phyloP scores from a whole-genome alignment of 805 yeast species.

The Zygosaccharomyces gambellarensis region DNA sequence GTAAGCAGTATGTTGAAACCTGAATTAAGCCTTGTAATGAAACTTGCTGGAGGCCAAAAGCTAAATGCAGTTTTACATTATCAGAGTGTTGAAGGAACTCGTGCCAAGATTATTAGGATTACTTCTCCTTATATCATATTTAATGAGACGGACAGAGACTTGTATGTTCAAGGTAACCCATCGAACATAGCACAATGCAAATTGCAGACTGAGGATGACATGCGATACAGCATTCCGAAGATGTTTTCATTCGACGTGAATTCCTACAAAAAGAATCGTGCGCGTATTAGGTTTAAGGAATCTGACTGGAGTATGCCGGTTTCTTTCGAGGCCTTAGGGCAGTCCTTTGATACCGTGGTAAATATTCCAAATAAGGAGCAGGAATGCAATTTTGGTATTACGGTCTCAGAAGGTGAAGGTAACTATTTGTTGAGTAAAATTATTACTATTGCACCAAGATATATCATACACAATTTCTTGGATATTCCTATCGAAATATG shows the following conservation, averaged over 20 bases:
- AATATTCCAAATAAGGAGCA: slow-evolving; percentile 45
- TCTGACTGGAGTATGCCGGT: slow-evolving; percentile 68
- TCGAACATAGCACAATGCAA: slow-evolving; percentile 48
- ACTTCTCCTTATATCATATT: slow-evolving; percentile 80
- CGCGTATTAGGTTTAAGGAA: slow-evolving; percentile 58
- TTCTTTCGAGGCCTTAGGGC: slow-evolving; percentile 89
- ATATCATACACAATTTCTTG: slow-evolving; percentile 61
- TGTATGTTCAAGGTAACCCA: slow-evolving; percentile 54
- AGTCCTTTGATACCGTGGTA: slow-evolving; percentile 53
- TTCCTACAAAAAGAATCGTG: slow-evolving; percentile 58
- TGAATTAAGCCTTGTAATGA: slow-evolving; percentile 50
- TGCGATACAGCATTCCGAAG: slow-evolving; percentile 47
- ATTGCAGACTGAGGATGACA: slow-evolving; percentile 31
- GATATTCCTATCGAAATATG: slow-evolving; percentile 52
- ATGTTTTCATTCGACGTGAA: slow-evolving; percentile 79
- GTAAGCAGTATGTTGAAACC: slow-evolving; percentile 48
- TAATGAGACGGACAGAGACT: slow-evolving; percentile 69
- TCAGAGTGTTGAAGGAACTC: slow-evolving; percentile 43
- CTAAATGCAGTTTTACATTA: slow-evolving; percentile 64
- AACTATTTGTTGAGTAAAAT: slow-evolving; percentile 72
- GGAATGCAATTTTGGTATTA: slow-evolving; percentile 74
- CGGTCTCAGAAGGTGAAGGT: slow-evolving; percentile 79
- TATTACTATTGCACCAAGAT: slow-evolving; percentile 78
- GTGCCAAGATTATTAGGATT: slow-evolving; percentile 58
- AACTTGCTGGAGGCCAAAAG: slow-evolving; percentile 60